Percentiles rank a stretch among this genome's conserved stretches.
Evolutionary conservation across 108 stramenopile species (phyloP).

Genomic region (Parmales sp.): DNA sequence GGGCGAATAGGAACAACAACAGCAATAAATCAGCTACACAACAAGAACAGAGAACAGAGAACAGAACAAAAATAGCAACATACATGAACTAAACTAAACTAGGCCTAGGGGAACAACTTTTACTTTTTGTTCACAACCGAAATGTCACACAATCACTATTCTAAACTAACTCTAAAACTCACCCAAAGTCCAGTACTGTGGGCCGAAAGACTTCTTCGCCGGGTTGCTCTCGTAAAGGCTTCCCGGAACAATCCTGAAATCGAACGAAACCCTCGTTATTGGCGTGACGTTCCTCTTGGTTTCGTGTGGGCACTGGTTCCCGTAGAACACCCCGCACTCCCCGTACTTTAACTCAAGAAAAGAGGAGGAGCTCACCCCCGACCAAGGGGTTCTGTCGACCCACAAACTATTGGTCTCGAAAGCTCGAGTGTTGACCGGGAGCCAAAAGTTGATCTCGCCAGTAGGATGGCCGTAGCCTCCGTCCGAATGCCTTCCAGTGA

Average conservation of each 20-base stretch:
- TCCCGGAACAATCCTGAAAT: background rate
- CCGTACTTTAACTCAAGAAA: background rate
- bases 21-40: too few species aligned
- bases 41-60: too few species aligned
- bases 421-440: background rate
- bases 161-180: too few species aligned
- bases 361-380: background rate
- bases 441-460: background rate
- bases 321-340: background rate
- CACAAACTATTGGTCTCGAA: background rate
- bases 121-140: too few species aligned
- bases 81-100: too few species aligned
- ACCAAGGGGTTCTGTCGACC: background rate
- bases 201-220: background rate
- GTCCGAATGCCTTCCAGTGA: background rate
- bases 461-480: background rate
- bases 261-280: background rate
- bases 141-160: too few species aligned
- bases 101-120: too few species aligned
- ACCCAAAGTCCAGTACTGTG: too few species aligned
- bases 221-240: background rate
- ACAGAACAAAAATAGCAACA: too few species aligned
- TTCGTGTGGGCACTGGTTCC: background rate
- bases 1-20: too few species aligned
- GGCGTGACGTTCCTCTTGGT: background rate